Base-by-base conservation (phyloP, 495 filamentous ascomycete genomes). In the Diplogelasinospora grovesii region DNA sequence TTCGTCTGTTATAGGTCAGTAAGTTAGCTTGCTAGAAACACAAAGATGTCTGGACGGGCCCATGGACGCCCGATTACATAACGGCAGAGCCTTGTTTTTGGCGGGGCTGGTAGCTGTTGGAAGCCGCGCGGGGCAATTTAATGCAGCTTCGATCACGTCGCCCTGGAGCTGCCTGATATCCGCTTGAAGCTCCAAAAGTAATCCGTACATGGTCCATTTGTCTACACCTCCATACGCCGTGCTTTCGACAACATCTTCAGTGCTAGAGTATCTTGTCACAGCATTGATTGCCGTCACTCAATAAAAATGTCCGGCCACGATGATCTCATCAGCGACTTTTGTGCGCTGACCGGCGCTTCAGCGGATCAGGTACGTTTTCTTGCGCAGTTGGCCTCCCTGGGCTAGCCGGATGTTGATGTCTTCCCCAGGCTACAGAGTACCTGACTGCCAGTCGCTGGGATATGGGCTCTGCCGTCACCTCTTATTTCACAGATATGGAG, bases 401-500 rank as follows among this genome's bases (percentile, higher is more conserved):
- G n/a, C n/a, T n/a, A n/a, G n/a, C n/a, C n/a, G n/a, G n/a, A n/a
- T n/a, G n/a, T n/a, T n/a, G n/a, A n/a, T n/a, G n/a, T n/a, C n/a
- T n/a, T n/a, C n/a, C n/a, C n/a, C 45, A 89, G 86, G 88, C 87
- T 25, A 70, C 74, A 48, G 67, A 81, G 51, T 86, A 85, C 46
- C 78, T 93, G 9, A 62, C 55, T 10, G 68, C 71, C n/a, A 79
- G 71, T 52, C 56, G 74, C 41, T 89, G 86, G 81, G 75, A 90
- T 46, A 56, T 90, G 19, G 68, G 75, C 37, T 62, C 71, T 5
- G 86, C 86, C 25, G 73, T 78, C 34, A 68, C 75, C 3, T 74
- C 83, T 45, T 93, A 74, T 69, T 92, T 73, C 56, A 74, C 79
- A 25, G 74, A 81, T 41, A 70, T 77, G 46, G 83, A 90, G 40